Evolutionary conservation across 1,284 basidiomycete genomes (phyloP).

Genomic region (Rhodotorula sp.): DNA sequence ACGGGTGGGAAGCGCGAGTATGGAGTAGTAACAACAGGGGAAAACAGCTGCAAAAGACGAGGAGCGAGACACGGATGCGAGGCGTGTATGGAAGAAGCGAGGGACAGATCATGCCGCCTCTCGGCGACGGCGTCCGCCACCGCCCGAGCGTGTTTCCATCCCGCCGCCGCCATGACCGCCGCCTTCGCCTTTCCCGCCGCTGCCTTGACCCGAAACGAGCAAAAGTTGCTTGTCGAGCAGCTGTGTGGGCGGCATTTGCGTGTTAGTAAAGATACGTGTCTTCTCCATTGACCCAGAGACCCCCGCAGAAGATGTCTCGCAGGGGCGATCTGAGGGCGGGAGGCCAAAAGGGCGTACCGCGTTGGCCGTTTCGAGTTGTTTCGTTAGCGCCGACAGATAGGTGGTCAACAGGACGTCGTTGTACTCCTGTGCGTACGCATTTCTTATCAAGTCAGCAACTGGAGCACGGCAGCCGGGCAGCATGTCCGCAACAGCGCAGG

Average conservation of each 20-base stretch:
- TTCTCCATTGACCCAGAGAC: not conserved
- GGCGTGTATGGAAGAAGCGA: no score
- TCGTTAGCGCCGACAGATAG: slow-evolving; percentile 82
- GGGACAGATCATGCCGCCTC: no score
- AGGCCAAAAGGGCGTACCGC: slow-evolving; percentile 59
- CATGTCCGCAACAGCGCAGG: not conserved
- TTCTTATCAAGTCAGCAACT: slow-evolving; percentile 1
- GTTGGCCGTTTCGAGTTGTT: slow-evolving; percentile 79
- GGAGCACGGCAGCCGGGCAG: not conserved
- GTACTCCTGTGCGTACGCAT: slow-evolving; percentile 60
- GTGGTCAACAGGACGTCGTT: slow-evolving; percentile 90
- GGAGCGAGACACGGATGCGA: no score
- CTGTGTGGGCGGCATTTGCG: slow-evolving; percentile 48
- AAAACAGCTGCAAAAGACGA: no score
- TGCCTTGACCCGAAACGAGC: slow-evolving; percentile 50
- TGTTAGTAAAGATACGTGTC: not conserved
- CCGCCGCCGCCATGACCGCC: not conserved
- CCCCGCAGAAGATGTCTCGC: slow-evolving; percentile 10
- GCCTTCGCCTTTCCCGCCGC: slow-evolving; percentile 7
- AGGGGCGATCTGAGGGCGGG: no score
- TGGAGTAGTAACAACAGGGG: no score
- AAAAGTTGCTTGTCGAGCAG: slow-evolving; percentile 67
- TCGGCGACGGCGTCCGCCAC: no score
- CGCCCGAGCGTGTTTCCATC: no score
- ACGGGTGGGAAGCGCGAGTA: no score